Evolutionary conservation across 208 protist species (phyloP).

Genomic region (Trichomonas tenax): DNA sequence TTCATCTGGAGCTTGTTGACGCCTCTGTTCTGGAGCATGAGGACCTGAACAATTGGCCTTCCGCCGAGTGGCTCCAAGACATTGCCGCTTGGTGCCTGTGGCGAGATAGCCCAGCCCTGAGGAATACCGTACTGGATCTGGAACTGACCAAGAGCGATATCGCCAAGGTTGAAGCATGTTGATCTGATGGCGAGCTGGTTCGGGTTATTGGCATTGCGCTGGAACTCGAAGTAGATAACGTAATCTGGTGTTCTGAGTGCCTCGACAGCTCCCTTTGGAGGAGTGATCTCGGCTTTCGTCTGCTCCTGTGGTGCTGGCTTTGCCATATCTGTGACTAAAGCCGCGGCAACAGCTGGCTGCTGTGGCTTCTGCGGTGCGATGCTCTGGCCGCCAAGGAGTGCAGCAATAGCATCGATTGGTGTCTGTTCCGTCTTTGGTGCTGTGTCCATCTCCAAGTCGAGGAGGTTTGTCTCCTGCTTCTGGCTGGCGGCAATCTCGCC

Average conservation of each 20-base stretch:
- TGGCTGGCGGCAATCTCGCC: neutral
- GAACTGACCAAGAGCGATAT: neutral
- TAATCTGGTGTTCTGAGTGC: neutral
- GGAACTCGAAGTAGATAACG: neutral
- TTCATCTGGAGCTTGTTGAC: neutral
- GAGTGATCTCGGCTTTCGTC: too few species aligned
- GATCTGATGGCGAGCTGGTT: neutral
- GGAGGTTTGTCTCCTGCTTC: neutral
- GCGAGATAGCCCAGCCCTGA: neutral
- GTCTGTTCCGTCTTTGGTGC: neutral
- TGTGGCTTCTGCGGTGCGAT: too few species aligned
- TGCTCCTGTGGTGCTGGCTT: neutral
- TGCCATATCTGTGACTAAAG: neutral
- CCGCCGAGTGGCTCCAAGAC: neutral
- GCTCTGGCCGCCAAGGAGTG: neutral
- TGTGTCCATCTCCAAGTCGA: neutral
- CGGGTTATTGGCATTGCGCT: neutral
- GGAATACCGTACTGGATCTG: neutral
- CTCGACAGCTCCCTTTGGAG: neutral
- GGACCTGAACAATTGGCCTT: neutral
- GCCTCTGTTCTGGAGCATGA: neutral
- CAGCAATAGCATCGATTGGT: neutral
- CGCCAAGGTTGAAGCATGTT: neutral
- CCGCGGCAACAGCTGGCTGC: neutral
- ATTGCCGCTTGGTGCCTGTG: neutral